Evolutionary conservation across 1,284 basidiomycete genomes (phyloP).

Genomic region (Tilletia indica): DNA sequence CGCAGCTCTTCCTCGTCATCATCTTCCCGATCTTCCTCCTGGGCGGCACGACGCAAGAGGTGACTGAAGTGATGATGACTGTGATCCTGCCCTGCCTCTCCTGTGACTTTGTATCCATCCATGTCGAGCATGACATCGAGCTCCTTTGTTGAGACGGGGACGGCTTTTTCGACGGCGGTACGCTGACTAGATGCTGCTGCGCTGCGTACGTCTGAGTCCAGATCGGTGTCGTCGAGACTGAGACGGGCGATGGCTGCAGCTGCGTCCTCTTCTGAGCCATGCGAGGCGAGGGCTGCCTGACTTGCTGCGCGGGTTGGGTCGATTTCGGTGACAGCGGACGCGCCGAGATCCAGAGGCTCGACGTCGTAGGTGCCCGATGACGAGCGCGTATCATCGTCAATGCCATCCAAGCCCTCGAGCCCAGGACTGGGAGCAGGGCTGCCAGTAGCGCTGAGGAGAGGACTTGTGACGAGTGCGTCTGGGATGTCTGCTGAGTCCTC

Average conservation of each 20-base stretch:
- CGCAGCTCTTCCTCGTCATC: slow-evolving; percentile 2
- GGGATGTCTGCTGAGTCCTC: slow-evolving; percentile 71
- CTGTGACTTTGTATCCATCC: slow-evolving; percentile 55
- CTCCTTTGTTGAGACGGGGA: slow-evolving; percentile 12
- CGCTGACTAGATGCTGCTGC: slow-evolving; percentile 11
- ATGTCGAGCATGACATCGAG: slow-evolving; percentile 47
- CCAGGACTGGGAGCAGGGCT: slow-evolving; percentile 34
- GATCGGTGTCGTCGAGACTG: not conserved
- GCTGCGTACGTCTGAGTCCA: not conserved
- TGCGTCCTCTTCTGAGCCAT: not conserved
- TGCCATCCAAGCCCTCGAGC: slow-evolving; percentile 5
- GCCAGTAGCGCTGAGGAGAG: slow-evolving; percentile 58
- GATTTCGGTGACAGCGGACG: not conserved
- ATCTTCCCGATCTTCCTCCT: slow-evolving; percentile 25
- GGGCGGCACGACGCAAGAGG: slow-evolving; percentile 30
- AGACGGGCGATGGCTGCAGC: not conserved
- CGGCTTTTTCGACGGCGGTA: not conserved
- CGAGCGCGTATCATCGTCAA: slow-evolving; percentile 13
- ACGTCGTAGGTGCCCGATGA: slow-evolving; percentile 25
- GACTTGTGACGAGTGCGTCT: slow-evolving; percentile 87
- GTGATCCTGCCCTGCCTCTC: slow-evolving; percentile 32
- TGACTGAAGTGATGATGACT: slow-evolving; percentile 11
- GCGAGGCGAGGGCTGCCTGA: not conserved
- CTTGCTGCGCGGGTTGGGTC: slow-evolving; percentile 1
- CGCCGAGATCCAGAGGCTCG: slow-evolving; percentile 41